Conservation (phyloP, 176 grass and related monocot genomes). For the Zoysia japonica region DNA sequence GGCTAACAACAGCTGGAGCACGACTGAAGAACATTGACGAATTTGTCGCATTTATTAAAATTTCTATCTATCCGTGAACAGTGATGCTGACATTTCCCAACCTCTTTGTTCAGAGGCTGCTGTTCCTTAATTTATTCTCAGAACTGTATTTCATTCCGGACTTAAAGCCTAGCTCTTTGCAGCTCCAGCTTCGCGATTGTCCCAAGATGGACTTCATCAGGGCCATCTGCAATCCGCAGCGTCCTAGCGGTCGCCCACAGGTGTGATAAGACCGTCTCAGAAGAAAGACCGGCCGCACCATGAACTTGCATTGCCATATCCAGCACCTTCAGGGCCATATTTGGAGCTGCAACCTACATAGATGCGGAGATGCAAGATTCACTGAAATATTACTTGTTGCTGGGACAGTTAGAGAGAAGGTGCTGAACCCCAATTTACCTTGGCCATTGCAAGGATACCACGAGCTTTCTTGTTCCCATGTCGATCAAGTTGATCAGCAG, state of each 20-base stretch:
- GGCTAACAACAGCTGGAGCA: neutral
- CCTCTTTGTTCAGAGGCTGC: neutral
- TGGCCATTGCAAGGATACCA: constrained; percentile 89
- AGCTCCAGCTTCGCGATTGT: constrained; percentile 83
- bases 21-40: neutral
- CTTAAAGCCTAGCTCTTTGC: constrained; percentile 60
- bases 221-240: constrained; percentile 71
- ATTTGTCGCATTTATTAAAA: constrained; percentile 30
- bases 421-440: constrained; percentile 50
- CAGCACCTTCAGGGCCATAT: constrained; percentile 91
- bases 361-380: neutral
- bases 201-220: constrained; percentile 85
- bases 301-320: constrained; percentile 97
- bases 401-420: neutral
- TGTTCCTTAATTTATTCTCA: neutral
- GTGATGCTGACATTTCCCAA: neutral
- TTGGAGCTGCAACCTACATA: constrained; percentile 85
- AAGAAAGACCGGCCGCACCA: constrained; percentile 78
- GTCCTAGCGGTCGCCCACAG: constrained; percentile 86
- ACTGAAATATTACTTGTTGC: neutral
- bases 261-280: constrained; percentile 68
- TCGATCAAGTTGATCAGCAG: constrained; percentile 82
- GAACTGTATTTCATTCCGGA: neutral
- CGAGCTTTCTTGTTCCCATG: constrained; percentile 80
- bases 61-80: neutral